Evolutionary conservation across 2,329 filamentous ascomycete genomes (phyloP), one percentile per base, ranked within the genome.

Genomic region (Verticillium longisporum): DNA sequence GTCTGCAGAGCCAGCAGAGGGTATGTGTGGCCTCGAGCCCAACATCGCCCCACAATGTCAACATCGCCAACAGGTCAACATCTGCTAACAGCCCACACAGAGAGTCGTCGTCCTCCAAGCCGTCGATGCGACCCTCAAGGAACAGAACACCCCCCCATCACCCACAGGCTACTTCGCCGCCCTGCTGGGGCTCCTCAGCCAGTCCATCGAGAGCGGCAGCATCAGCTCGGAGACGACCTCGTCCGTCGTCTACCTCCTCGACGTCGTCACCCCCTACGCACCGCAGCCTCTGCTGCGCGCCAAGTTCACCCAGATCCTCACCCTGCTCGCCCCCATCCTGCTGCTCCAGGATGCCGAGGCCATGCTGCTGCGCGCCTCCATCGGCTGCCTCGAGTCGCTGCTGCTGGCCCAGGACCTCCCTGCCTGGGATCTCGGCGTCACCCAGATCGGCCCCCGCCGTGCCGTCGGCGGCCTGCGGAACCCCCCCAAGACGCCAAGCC

Each of bases 101-200:
- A 94, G 90, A 65, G 89, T 88, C 63, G 87, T 96, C 68, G 88
- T 99, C 64, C 87, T 99, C 66, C 87, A 88, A 67, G 93, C 94
- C 64, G 90, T 99, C 70, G 95, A 99, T 75, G 90, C 96, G 68
- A 97, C 92, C 53, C 86, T 99, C 62, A 88, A 89, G 73, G 90
- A 94, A 69, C 92, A 97, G 74, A 90, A 94, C 70, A 88, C 90
- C 61, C 86, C 91, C 61, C 83, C 88, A 62, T 93, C 91, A 1
- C 85, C 95, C 31, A 97, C 95, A 15, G 92, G 90, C 63, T 99
- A 98, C 77, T 97, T 98, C 72, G 93, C 93, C 15, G 93, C 95
- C n/a, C 86, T 99, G 5, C 83, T 99, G 55, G 91, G 93, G 41
- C 84, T 99, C 3, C 85, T 99, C 3, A 85, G 87, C 68, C 90